A percentile compares a stretch with the other conserved stretches of the same genome.
Conservation (phyloP, 2,329 filamentous ascomycete species). For the Madurella mycetomatis region DNA sequence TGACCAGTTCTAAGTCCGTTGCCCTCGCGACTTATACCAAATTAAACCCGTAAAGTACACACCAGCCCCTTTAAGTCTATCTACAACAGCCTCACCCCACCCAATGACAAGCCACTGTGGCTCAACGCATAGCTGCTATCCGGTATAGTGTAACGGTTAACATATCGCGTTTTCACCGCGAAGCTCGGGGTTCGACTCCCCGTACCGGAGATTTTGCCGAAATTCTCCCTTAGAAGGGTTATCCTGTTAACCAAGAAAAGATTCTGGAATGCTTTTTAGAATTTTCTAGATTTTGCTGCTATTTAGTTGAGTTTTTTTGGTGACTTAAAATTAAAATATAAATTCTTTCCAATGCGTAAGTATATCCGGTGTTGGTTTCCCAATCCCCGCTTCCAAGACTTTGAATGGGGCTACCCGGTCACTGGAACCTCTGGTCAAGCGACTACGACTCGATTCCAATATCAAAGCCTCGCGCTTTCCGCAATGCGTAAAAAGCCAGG, state of each 20-base stretch:
- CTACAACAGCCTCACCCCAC: too few relatives aligned
- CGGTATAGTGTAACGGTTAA: slow-evolving; percentile 28
- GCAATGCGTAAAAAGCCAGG: slow-evolving; percentile 29
- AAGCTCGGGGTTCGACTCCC: slow-evolving; percentile 28
- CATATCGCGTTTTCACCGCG: slow-evolving; percentile 28
- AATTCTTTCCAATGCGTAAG: too few relatives aligned
- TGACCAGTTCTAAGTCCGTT: too few relatives aligned
- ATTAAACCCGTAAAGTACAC: too few relatives aligned
- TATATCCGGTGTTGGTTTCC: too few relatives aligned
- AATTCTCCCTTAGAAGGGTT: neutral
- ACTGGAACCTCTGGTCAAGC: slow-evolving; percentile 7
- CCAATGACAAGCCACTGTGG: neutral
- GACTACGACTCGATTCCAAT: neutral
- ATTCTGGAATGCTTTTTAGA: too few relatives aligned
- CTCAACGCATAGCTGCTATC: neutral
- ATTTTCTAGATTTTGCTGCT: too few relatives aligned
- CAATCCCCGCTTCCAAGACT: neutral
- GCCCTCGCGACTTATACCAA: too few relatives aligned
- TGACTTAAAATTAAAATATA: too few relatives aligned
- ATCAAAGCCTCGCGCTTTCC: slow-evolving; percentile 18
- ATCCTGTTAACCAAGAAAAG: neutral
- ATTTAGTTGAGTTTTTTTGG: too few relatives aligned
- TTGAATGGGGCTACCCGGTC: neutral
- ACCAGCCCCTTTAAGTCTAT: too few relatives aligned
- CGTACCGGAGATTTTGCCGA: slow-evolving; percentile 20